These are phyloP conservation scores for Mucor irregularis DNA, from an alignment of 371 early-diverging fungal species.

Conservation along the genomic window DNA sequence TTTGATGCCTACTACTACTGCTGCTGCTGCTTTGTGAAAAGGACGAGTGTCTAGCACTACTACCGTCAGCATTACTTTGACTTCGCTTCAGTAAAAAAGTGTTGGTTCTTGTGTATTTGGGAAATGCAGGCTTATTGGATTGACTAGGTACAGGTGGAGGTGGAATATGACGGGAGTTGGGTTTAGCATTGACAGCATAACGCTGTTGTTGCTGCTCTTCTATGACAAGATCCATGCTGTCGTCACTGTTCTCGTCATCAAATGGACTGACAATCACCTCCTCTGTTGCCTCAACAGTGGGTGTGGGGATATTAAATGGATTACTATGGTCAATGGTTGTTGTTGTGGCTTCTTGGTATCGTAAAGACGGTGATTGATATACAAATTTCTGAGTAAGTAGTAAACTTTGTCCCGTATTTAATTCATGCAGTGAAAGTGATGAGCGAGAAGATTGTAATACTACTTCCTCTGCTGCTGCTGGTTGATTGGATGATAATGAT, in stretches of 20 bases:
- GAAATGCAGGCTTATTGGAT: conserved; percentile 42
- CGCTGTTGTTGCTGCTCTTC: not conserved
- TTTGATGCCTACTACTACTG: conserved; percentile 8
- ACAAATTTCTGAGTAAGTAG: conserved; percentile 44
- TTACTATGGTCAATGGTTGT: conserved; percentile 10
- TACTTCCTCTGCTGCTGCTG: conserved; percentile 6
- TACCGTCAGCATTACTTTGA: conserved; percentile 23
- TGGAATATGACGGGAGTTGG: conserved; percentile 29
- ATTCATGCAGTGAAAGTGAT: conserved; percentile 28
- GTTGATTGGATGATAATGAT: too few relatives aligned
- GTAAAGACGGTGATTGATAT: conserved; percentile 29
- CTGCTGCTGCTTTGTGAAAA: too few relatives aligned
- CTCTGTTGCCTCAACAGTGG: not conserved
- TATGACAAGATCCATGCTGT: not conserved
- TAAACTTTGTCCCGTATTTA: conserved; percentile 41
- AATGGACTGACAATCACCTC: conserved; percentile 11
- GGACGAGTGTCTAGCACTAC: too few relatives aligned
- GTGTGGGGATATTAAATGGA: conserved; percentile 13
- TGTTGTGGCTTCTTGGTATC: conserved; percentile 1
- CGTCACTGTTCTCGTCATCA: conserved; percentile 11
- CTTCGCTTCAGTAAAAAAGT: conserved; percentile 26
- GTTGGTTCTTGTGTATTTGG: conserved; percentile 35
- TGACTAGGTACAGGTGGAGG: conserved; percentile 49
- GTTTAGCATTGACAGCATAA: conserved; percentile 32
- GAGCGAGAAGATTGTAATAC: conserved; percentile 21